Percentiles rank a stretch among this genome's conserved stretches.
Conservation (phyloP, 306 rosid species). For the Glycine tomentella region DNA sequence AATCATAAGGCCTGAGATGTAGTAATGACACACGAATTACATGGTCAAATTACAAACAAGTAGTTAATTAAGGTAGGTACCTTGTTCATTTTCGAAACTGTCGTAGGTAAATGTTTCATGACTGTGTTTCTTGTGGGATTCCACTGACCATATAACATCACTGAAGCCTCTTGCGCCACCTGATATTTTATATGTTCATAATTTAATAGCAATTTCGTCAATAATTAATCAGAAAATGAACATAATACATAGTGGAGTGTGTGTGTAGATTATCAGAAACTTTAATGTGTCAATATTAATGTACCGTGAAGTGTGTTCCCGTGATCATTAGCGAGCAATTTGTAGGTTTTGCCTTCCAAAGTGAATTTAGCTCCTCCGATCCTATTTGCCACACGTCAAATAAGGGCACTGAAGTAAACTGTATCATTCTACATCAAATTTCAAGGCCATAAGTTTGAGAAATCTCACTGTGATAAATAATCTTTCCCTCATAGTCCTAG, state of each 20-base stretch:
- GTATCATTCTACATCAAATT: conserved; percentile 50
- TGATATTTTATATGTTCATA: conserved; percentile 21
- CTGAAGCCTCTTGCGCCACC: conserved; percentile 72
- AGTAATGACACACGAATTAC: background rate
- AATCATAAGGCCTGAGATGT: background rate
- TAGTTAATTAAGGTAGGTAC: conserved; percentile 32
- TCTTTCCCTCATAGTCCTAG: background rate
- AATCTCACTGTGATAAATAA: background rate
- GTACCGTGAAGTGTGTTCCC: conserved; percentile 54
- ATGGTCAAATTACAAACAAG: no score
- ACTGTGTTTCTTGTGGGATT: conserved; percentile 47
- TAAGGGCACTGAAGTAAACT: conserved; percentile 48
- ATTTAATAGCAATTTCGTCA: background rate
- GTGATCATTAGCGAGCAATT: conserved; percentile 54
- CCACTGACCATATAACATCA: conserved; percentile 66
- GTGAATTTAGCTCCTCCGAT: conserved; percentile 54
- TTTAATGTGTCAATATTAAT: background rate
- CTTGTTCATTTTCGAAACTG: conserved; percentile 70
- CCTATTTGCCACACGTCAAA: conserved; percentile 62
- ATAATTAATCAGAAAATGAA: conserved; percentile 18
- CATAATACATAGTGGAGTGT: background rate
- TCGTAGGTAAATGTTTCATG: conserved; percentile 61
- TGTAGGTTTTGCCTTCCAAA: conserved; percentile 51
- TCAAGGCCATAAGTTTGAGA: background rate
- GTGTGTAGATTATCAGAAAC: background rate